phyloP scores from a whole-genome alignment of 352 stramenopile genomes.

The Blastocystis sp. region DNA sequence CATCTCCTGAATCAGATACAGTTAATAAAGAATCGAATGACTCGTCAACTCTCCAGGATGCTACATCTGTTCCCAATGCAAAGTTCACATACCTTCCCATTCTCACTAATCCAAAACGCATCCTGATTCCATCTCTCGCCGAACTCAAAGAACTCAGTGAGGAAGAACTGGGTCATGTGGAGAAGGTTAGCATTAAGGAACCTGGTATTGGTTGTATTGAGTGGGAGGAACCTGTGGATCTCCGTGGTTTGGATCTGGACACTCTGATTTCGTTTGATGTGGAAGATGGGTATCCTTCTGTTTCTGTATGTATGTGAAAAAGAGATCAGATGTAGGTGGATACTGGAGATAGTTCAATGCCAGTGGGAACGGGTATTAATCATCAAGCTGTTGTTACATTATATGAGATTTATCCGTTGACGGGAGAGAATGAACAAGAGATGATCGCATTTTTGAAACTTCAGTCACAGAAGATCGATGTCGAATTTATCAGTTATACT shows the following conservation, averaged over 20 bases:
- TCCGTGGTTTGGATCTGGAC: constrained; percentile 71
- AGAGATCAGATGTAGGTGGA: not conserved
- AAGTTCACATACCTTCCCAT: not conserved
- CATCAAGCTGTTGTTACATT: constrained; percentile 21
- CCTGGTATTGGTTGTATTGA: constrained; percentile 69
- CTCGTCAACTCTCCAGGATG: not conserved
- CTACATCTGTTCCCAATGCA: not conserved
- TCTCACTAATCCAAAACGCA: constrained; percentile 28
- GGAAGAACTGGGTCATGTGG: constrained; percentile 71
- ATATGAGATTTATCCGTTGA: not conserved
- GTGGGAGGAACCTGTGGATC: constrained; percentile 73
- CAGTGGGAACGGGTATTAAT: not conserved
- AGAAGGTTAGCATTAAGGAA: constrained; percentile 69
- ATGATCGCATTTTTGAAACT: constrained; percentile 5
- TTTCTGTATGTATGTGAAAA: not conserved
- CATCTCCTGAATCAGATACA: not conserved
- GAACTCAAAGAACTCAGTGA: constrained; percentile 65
- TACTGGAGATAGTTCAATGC: not conserved
- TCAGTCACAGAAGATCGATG: not conserved
- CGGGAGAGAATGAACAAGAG: not conserved
- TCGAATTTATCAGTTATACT: constrained; percentile 25
- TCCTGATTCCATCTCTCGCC: constrained; percentile 1
- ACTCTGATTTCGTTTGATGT: constrained; percentile 68
- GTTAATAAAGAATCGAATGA: not conserved
- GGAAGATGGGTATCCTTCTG: constrained; percentile 66